These are phyloP conservation scores for Ajuga reptans DNA, from an alignment of 305 asterid genomes.

Conservation along the genomic window DNA sequence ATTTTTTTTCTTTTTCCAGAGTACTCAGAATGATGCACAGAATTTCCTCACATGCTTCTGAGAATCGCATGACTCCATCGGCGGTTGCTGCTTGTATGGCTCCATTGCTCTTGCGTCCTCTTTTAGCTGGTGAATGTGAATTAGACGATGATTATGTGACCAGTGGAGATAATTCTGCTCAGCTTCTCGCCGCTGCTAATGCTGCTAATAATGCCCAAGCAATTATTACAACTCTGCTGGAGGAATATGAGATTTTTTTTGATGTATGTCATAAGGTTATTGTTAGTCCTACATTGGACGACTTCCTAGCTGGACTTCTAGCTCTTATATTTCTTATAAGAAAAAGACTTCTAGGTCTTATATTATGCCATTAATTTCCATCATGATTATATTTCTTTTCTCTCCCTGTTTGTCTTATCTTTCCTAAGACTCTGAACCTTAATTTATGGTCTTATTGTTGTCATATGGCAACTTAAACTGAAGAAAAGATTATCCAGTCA, in stretches of 20 bases:
- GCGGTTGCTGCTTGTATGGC: constrained; percentile 99
- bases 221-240: constrained; percentile 77
- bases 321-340: not conserved
- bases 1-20: constrained; percentile 36
- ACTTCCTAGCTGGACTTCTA: constrained; percentile 10
- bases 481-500: constrained; percentile 11
- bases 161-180: constrained; percentile 85
- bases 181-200: constrained; percentile 98
- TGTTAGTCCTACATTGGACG: constrained; percentile 11
- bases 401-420: not conserved
- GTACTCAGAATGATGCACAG: constrained; percentile 87
- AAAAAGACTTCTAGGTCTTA: not conserved
- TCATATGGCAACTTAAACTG: constrained; percentile 9
- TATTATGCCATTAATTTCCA: constrained; percentile 1
- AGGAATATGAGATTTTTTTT: constrained; percentile 81
- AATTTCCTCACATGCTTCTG: constrained; percentile 67
- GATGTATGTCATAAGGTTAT: constrained; percentile 48
- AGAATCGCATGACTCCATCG: constrained; percentile 87
- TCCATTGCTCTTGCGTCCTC: constrained; percentile 95
- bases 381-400: constrained; percentile 2
- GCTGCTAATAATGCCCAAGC: constrained; percentile 99
- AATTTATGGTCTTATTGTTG: not conserved
- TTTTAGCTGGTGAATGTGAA: constrained; percentile 97
- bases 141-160: constrained; percentile 74
- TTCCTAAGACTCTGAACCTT: not conserved